phyloP scores from a whole-genome alignment of 495 filamentous ascomycete species.

The Penicillium salamii region DNA sequence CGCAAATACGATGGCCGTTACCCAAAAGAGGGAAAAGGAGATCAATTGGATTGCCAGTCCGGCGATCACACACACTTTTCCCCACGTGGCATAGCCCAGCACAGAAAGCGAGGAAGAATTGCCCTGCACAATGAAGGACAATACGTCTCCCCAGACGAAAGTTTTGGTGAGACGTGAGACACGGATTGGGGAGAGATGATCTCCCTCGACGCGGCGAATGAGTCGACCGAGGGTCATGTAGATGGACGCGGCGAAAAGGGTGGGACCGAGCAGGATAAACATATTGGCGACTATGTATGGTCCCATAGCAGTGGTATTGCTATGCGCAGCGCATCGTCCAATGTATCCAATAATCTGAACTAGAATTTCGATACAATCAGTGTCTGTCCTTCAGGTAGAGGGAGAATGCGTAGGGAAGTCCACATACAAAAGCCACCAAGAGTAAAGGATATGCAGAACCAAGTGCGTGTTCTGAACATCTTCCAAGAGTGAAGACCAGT shows the following conservation, averaged over 20 bases:
- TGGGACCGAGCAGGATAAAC: constrained; percentile 35
- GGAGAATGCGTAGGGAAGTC: neutral
- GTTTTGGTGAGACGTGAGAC: constrained; percentile 15
- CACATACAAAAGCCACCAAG: constrained; percentile 54
- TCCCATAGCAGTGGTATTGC: constrained; percentile 3
- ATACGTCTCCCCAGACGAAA: constrained; percentile 22
- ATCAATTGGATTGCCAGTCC: constrained; percentile 7
- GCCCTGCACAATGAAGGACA: constrained; percentile 15
- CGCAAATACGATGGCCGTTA: constrained; percentile 8
- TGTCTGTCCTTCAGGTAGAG: neutral
- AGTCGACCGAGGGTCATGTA: constrained; percentile 53
- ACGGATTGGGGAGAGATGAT: constrained; percentile 14
- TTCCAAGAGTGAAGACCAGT: constrained; percentile 43
- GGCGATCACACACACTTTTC: constrained; percentile 2
- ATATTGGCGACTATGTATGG: constrained; percentile 23
- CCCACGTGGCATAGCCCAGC: neutral
- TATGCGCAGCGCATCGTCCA: constrained; percentile 35
- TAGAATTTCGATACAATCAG: constrained; percentile 5
- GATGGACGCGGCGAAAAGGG: constrained; percentile 47
- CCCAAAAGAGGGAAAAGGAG: constrained; percentile 9
- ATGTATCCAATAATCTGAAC: constrained; percentile 53
- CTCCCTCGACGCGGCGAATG: constrained; percentile 38
- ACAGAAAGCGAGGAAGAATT: neutral
- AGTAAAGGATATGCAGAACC: constrained; percentile 59
- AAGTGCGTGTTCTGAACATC: constrained; percentile 46